Evolutionary conservation across 164 flowering plant genomes (phyloP).

Genomic region (Aristolochia contorta): DNA sequence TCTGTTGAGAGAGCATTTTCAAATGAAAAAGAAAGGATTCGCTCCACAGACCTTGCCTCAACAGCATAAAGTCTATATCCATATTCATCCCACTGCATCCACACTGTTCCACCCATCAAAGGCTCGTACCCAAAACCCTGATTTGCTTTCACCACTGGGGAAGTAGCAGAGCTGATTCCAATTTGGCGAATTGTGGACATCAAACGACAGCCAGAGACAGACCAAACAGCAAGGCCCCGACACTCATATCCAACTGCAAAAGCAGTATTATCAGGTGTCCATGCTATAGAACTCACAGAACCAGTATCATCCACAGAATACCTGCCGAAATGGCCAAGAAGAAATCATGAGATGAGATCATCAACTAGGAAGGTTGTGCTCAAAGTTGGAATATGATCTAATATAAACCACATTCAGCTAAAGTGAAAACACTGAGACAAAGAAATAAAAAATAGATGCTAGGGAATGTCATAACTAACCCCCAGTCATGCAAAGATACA

Average conservation of each 20-base stretch:
- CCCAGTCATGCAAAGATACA: conserved; percentile 93
- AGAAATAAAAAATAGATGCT: neutral
- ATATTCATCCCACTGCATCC: conserved; percentile 92
- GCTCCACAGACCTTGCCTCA: conserved; percentile 72
- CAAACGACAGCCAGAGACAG: conserved; percentile 93
- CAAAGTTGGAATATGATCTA: too few relatives aligned
- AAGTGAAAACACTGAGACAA: neutral
- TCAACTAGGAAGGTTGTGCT: too few relatives aligned
- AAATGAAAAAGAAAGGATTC: conserved; percentile 82
- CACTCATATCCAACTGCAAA: conserved; percentile 96
- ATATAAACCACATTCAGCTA: neutral
- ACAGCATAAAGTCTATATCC: conserved; percentile 89
- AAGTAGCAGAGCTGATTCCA: conserved; percentile 79
- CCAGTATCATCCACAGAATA: conserved; percentile 96
- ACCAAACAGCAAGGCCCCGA: conserved; percentile 96
- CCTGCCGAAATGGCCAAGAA: conserved; percentile 30
- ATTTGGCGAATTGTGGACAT: conserved; percentile 95
- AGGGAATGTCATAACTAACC: conserved; percentile 40
- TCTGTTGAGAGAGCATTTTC: conserved; percentile 90
- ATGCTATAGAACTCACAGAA: conserved; percentile 74
- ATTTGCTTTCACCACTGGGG: conserved; percentile 68
- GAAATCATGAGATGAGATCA: too few relatives aligned
- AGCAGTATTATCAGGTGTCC: conserved; percentile 97
- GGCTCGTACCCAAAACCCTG: conserved; percentile 79
- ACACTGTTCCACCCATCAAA: conserved; percentile 69